phyloP scores from a whole-genome alignment of 495 filamentous ascomycete genomes.

The Pyrenula aspistea region DNA sequence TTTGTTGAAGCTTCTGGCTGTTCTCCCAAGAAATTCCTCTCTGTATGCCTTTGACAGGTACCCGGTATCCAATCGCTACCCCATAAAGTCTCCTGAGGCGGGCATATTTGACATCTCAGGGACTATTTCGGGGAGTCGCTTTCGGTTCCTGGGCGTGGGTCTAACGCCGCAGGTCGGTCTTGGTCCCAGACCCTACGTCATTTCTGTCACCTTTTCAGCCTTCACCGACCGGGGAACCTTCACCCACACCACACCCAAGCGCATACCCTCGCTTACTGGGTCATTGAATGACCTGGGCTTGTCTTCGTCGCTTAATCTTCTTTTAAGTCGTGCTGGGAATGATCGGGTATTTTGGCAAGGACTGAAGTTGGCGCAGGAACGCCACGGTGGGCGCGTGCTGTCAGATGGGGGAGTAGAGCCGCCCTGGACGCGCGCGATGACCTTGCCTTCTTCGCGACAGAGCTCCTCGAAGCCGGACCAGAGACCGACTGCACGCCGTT shows the following conservation, averaged over 20 bases:
- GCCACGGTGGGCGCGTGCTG: not conserved
- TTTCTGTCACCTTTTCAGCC: slow-evolving; percentile 4
- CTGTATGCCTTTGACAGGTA: too few species aligned
- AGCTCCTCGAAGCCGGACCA: not conserved
- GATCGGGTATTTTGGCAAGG: not conserved
- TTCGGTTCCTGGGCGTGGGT: not conserved
- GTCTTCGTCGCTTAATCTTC: too few species aligned
- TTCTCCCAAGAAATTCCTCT: too few species aligned
- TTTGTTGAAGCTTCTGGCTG: too few species aligned
- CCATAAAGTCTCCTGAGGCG: too few species aligned
- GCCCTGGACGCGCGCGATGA: not conserved
- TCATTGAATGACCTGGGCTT: too few species aligned
- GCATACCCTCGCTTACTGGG: too few species aligned
- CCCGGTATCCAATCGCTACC: too few species aligned
- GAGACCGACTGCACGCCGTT: not conserved
- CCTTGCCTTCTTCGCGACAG: not conserved
- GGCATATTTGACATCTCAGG: too few species aligned
- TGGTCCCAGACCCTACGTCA: slow-evolving; percentile 7
- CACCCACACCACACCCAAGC: too few species aligned
- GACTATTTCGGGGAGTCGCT: too few species aligned
- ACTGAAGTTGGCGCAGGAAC: not conserved
- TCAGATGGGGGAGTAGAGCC: not conserved
- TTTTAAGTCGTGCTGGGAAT: not conserved
- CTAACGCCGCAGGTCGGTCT: not conserved
- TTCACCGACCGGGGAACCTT: not conserved